Evolutionary conservation across 2,329 filamentous ascomycete species (phyloP).

Genomic region (Fusarium sterilihyphosum): DNA sequence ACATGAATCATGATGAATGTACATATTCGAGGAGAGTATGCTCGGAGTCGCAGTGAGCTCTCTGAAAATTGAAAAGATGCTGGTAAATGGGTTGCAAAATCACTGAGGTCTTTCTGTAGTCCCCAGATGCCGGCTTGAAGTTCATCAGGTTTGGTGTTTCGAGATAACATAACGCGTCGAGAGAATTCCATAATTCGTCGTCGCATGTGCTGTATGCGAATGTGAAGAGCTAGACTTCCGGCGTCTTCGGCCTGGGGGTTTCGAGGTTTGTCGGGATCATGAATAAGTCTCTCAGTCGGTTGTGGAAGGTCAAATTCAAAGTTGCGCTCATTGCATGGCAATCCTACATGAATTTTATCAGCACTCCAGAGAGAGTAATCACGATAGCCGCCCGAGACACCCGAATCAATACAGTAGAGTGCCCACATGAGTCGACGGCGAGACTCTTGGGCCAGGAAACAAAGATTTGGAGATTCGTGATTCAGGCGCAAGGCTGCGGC

Average conservation of each 20-base stretch:
- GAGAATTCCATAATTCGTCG: conserved; percentile 65
- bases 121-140: conserved; percentile 57
- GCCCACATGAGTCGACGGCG: conserved; percentile 57
- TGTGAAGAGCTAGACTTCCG: conserved; percentile 65
- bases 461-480: conserved; percentile 53
- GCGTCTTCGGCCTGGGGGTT: conserved; percentile 59
- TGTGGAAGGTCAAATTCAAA: conserved; percentile 68
- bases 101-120: conserved; percentile 60
- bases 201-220: conserved; percentile 65
- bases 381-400: conserved; percentile 55
- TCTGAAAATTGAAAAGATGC: conserved; percentile 68
- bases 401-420: conserved; percentile 55
- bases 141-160: conserved; percentile 54
- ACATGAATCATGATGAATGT: conserved; percentile 70
- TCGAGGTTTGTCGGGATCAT: conserved; percentile 52
- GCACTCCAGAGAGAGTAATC: conserved; percentile 57
- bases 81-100: conserved; percentile 63
- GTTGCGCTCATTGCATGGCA: conserved; percentile 57
- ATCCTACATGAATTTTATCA: conserved; percentile 53
- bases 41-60: conserved; percentile 63
- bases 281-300: conserved; percentile 61
- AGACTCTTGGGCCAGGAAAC: conserved; percentile 54
- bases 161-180: conserved; percentile 52
- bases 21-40: conserved; percentile 66
- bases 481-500: conserved; percentile 56